Base-by-base conservation (phyloP, 129 eudicot species). In the Escallonia rubra region DNA sequence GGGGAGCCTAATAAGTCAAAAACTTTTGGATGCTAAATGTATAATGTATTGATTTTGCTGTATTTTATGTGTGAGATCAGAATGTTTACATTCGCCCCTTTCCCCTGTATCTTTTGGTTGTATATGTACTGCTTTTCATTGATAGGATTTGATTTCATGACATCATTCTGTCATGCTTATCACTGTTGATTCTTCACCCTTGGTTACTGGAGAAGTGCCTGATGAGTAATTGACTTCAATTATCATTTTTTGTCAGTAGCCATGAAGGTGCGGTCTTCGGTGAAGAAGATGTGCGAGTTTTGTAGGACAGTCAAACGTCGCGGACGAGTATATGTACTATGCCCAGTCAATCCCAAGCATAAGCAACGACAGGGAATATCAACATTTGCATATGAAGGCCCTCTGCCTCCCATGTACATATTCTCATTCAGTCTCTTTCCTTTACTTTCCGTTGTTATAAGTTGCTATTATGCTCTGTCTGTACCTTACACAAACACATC, bases 251-350 rank as follows among this genome's bases (percentile, higher is more conserved):
- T 9, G 2, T 46, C 10, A 46, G 56, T 64, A 75, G 64, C 41
- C 61, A 84, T 84, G 89, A 84, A 84, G 89, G 90, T 84, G 34
- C 69, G 90, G 34, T 80, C 86, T 8, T 80, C 90, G 10, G 86
- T 84, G 65, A 84, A 80, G 80, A 84, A 80, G 67, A 69, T 84
- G 86, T 84, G 90, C 54, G 90, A 84, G 74, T 84, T 61, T 49
- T 84, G 90, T 41, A 77, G 72, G 58, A 77, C 82, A 44, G 71
- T 84, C 58, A 84, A 84, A 70, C 75, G 86, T 11, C 81, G 81
- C 44, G 90, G 90, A 12, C 83, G 83, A 2, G 86, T 84, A 14
- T 84, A 80, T 65, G 78, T 84, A 6, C 15, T 71, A 44, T 84
- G 89, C 76, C 47, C 83, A 0, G 83, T 76, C 7, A 80, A 84